A percentile compares a stretch with the other conserved stretches of the same genome.
phyloP scores from a whole-genome alignment of 208 protist species.

The Acanthamoeba rhysodes region DNA sequence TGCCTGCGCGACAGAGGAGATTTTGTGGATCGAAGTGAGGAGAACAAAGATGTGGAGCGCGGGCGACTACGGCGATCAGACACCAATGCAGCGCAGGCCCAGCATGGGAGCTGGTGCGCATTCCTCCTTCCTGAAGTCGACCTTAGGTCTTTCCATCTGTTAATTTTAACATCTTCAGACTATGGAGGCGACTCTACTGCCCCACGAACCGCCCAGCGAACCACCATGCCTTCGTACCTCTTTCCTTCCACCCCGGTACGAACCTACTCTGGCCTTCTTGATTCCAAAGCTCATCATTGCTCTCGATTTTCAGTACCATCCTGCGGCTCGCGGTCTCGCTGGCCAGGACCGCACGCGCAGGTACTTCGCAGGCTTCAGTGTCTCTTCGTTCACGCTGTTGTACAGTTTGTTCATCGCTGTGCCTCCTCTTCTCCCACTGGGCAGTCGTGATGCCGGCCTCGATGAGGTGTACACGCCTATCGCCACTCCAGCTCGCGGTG shows the following conservation, averaged over 20 bases:
- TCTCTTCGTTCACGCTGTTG: too few relatives aligned
- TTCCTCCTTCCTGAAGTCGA: neutral
- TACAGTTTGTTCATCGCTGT: too few relatives aligned
- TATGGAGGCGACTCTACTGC: neutral
- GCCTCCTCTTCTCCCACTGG: neutral
- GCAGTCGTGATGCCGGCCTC: neutral
- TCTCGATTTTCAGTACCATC: conserved; percentile 1
- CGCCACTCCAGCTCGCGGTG: neutral
- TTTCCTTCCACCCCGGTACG: conserved; percentile 40
- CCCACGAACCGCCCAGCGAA: conserved; percentile 3
- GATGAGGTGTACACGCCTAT: neutral
- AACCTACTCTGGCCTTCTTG: neutral
- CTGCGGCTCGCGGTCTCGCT: neutral
- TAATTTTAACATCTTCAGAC: neutral
- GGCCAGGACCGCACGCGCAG: conserved; percentile 42
- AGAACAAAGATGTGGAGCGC: conserved; percentile 13
- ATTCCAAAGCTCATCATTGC: neutral
- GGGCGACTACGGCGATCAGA: conserved; percentile 38
- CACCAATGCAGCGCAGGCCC: conserved; percentile 11
- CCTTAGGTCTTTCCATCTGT: neutral
- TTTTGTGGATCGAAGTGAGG: neutral
- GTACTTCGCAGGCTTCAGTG: neutral
- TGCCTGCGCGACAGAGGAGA: neutral
- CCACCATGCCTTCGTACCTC: conserved; percentile 13
- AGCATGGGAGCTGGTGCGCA: conserved; percentile 9